These are phyloP conservation scores for Penicillium goetzii DNA, from an alignment of 495 filamentous ascomycete genomes.

Conservation along the genomic window DNA sequence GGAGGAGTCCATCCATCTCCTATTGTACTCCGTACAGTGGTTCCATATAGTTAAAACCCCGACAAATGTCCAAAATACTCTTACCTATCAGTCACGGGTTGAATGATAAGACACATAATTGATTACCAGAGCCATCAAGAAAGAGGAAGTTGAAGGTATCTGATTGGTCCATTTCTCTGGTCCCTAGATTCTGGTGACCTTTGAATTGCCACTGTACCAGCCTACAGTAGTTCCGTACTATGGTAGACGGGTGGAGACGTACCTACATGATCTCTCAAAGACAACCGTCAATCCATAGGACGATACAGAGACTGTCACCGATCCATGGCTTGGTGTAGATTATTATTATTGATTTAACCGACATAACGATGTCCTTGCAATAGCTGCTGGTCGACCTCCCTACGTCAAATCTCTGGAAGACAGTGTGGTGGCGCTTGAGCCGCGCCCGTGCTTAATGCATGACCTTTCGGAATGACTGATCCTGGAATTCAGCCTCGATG, in stretches of 20 bases:
- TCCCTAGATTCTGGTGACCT: too few species aligned
- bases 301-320: neutral
- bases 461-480: slow-evolving; percentile 5
- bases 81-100: too few species aligned
- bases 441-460: slow-evolving; percentile 5
- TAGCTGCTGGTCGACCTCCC: neutral
- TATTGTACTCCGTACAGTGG: too few species aligned
- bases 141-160: neutral
- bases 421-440: neutral
- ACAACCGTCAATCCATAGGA: neutral
- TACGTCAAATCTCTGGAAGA: neutral
- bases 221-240: neutral
- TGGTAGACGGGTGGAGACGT: neutral
- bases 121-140: too few species aligned
- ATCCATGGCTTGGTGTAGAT: too few species aligned
- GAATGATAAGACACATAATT: too few species aligned
- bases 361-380: neutral
- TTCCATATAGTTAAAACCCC: too few species aligned
- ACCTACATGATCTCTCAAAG: neutral
- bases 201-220: too few species aligned
- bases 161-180: neutral
- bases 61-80: too few species aligned
- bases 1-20: too few species aligned
- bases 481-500: neutral
- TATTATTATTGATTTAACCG: neutral